phyloP scores from a whole-genome alignment of 345 rosid genomes.

The Ailanthus altissimus region DNA sequence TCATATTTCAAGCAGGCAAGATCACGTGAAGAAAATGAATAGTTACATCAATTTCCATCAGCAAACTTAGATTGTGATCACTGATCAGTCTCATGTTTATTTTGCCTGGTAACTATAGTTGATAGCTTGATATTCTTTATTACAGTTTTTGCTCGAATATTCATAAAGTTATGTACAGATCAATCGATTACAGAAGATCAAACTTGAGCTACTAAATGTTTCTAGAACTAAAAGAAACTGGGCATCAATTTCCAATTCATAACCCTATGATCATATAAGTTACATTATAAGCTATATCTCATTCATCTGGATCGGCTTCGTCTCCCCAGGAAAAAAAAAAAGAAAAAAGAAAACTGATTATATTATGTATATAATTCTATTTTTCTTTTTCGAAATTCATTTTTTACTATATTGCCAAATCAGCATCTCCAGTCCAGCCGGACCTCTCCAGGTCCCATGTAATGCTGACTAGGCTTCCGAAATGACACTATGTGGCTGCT shows the following conservation, averaged over 20 bases:
- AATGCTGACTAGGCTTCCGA: slow-evolving; percentile 72
- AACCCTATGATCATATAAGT: background rate
- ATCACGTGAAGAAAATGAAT: background rate
- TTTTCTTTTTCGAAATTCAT: background rate
- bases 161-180: background rate
- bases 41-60: background rate
- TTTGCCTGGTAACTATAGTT: background rate
- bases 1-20: background rate
- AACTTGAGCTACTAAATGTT: background rate
- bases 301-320: slow-evolving; percentile 40
- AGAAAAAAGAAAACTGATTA: no score
- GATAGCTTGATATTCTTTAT: background rate
- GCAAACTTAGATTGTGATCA: background rate
- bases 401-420: slow-evolving; percentile 14
- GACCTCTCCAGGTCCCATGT: slow-evolving; percentile 59
- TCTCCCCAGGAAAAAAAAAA: no score
- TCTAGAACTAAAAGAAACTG: background rate
- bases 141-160: background rate
- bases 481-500: slow-evolving; percentile 90
- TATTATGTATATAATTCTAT: background rate
- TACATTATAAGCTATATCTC: slow-evolving; percentile 17
- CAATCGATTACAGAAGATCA: background rate
- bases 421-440: slow-evolving; percentile 74
- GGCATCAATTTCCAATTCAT: slow-evolving; percentile 12
- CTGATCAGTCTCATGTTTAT: background rate